Conservation (phyloP, 2,329 filamentous ascomycete species). For the Diaporthe sp. region DNA sequence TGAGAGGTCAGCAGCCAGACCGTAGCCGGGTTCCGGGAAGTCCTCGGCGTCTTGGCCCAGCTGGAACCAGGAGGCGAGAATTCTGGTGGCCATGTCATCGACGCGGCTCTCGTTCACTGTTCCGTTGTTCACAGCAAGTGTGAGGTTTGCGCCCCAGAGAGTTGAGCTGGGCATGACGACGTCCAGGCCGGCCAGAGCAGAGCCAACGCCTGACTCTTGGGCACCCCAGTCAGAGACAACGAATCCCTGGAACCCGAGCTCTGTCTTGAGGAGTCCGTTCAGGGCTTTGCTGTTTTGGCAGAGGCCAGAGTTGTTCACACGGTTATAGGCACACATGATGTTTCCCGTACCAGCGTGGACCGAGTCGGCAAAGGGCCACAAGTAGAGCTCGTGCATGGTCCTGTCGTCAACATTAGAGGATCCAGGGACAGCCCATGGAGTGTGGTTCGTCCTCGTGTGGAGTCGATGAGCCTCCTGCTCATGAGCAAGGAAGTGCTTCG, state of each 20-base stretch:
- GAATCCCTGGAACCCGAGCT: conserved; percentile 74
- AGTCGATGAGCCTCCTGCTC: conserved; percentile 53
- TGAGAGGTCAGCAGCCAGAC: conserved; percentile 64
- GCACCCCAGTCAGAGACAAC: conserved; percentile 78
- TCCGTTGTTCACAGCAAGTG: conserved; percentile 71
- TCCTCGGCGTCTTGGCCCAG: conserved; percentile 65
- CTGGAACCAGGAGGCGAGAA: conserved; percentile 69
- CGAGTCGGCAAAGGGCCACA: conserved; percentile 52
- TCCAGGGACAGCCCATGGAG: conserved; percentile 60
- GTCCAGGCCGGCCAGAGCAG: conserved; percentile 76
- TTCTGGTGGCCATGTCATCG: conserved; percentile 65
- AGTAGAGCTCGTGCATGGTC: conserved; percentile 60
- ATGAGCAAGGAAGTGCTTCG: conserved; percentile 76
- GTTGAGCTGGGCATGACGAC: conserved; percentile 74
- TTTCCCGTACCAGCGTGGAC: conserved; percentile 35
- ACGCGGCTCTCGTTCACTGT: conserved; percentile 68
- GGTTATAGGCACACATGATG: conserved; percentile 40
- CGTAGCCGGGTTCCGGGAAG: conserved; percentile 62
- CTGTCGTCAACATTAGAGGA: conserved; percentile 57
- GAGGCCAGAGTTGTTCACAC: conserved; percentile 60
- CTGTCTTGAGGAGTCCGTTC: conserved; percentile 76
- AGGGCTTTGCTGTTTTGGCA: conserved; percentile 78
- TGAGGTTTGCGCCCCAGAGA: conserved; percentile 65
- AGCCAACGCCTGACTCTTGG: conserved; percentile 73
- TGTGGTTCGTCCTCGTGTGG: conserved; percentile 64